Percentiles rank a stretch among this genome's conserved stretches.
phyloP scores from a whole-genome alignment of 306 rosid species.

The Abrus precatorius region DNA sequence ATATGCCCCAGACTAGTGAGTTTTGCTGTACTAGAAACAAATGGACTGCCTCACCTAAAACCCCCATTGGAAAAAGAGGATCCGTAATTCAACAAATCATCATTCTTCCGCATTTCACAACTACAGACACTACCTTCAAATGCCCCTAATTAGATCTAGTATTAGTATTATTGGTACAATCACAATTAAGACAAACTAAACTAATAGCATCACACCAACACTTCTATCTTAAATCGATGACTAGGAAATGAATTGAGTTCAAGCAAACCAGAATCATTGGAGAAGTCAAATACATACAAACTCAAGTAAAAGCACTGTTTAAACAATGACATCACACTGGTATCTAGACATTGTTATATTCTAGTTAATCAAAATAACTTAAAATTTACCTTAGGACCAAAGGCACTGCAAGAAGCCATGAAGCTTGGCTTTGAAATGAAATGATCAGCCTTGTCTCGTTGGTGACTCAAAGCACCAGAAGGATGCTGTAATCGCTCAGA shows the following conservation, averaged over 20 bases:
- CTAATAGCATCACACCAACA: neutral
- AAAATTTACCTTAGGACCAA: constrained; percentile 80
- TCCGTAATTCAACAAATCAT: neutral
- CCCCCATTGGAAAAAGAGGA: neutral
- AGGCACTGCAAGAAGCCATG: constrained; percentile 82
- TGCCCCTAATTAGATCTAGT: neutral
- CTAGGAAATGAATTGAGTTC: neutral
- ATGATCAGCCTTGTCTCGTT: constrained; percentile 52
- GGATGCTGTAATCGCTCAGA: constrained; percentile 68
- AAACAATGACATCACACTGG: neutral
- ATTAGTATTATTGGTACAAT: neutral
- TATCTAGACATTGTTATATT: neutral
- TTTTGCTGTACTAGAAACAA: neutral
- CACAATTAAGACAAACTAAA: constrained; percentile 1
- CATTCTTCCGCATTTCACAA: neutral
- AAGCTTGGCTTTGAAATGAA: constrained; percentile 67
- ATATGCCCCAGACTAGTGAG: neutral
- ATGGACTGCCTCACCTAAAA: neutral
- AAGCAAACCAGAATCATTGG: constrained; percentile 6
- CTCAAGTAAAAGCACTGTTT: constrained; percentile 26
- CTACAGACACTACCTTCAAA: neutral
- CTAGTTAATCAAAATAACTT: constrained; percentile 8
- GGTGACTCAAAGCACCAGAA: constrained; percentile 58
- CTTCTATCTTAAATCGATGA: neutral
- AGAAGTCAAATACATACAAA: neutral